A percentile compares a stretch with the other conserved stretches of the same genome.
Conservation (phyloP, 306 rosid genomes). For the Rosa persica region DNA sequence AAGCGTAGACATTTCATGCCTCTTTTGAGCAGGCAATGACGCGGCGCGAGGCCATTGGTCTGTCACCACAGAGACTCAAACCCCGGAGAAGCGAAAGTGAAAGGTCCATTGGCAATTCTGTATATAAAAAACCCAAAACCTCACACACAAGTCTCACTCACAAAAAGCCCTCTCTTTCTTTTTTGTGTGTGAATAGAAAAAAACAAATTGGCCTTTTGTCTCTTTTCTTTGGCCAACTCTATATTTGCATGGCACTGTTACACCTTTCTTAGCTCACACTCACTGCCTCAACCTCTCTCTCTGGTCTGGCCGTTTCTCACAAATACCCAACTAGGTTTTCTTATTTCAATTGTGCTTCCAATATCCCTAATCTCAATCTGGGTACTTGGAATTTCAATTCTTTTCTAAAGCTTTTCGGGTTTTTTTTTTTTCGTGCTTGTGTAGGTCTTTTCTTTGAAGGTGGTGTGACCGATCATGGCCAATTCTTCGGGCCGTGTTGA, state of each 20-base stretch:
- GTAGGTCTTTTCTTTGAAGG: not conserved
- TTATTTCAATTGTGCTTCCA: not conserved
- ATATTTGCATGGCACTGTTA: conserved; percentile 62
- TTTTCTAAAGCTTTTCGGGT: not conserved
- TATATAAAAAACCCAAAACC: not conserved
- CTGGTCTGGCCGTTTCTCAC: not conserved
- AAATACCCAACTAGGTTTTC: not conserved
- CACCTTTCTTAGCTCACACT: conserved; percentile 30
- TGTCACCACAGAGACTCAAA: not conserved
- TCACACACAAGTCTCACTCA: not conserved
- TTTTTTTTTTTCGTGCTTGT: not conserved
- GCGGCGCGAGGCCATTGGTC: not conserved
- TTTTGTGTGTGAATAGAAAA: not conserved
- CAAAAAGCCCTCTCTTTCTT: not conserved
- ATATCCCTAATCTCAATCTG: conserved; percentile 1
- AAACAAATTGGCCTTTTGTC: conserved; percentile 26
- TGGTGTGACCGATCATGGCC: conserved; percentile 27
- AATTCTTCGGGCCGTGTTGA: not conserved
- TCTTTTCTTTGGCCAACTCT: conserved; percentile 17
- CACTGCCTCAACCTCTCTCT: not conserved
- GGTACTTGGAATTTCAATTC: not conserved
- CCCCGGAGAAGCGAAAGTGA: not conserved
- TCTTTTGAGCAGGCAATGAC: not conserved
- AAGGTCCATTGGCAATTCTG: not conserved
- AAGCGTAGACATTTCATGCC: too few species aligned